phyloP scores from a whole-genome alignment of 768 basidiomycete species.

The Mycena chlorophos region DNA sequence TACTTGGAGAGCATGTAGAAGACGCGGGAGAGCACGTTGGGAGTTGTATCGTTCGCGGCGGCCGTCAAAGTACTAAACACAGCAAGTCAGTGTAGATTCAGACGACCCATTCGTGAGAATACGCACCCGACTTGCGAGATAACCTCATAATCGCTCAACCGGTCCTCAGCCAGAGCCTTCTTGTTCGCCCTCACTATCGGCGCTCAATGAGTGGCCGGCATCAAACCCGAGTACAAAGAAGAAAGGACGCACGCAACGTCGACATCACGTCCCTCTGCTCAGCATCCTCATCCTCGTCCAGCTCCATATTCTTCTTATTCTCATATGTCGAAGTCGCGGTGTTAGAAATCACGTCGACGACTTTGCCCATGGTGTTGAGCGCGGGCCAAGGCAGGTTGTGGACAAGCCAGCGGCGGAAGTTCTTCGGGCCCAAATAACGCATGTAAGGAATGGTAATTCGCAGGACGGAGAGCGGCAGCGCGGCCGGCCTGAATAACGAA shows the following conservation, averaged over 20 bases:
- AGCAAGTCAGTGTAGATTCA: neutral
- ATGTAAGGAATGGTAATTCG: slow-evolving; percentile 25
- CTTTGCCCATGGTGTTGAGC: slow-evolving; percentile 24
- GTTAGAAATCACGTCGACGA: slow-evolving; percentile 31
- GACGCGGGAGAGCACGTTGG: slow-evolving; percentile 25
- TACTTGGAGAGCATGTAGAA: slow-evolving; percentile 24
- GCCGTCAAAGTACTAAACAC: slow-evolving; percentile 25
- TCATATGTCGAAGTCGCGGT: slow-evolving; percentile 27
- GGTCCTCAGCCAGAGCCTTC: slow-evolving; percentile 18
- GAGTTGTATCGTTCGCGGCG: slow-evolving; percentile 29
- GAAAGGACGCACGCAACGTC: slow-evolving; percentile 28
- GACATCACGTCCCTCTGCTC: slow-evolving; percentile 36
- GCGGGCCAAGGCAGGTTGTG: slow-evolving; percentile 24
- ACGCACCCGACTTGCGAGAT: slow-evolving; percentile 27
- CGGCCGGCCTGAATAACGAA: slow-evolving; percentile 22
- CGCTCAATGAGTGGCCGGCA: too few relatives aligned
- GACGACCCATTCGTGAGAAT: neutral
- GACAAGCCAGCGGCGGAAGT: slow-evolving; percentile 28
- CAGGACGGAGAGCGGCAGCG: slow-evolving; percentile 24
- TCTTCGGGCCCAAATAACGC: slow-evolving; percentile 25
- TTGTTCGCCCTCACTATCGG: slow-evolving; percentile 26
- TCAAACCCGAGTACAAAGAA: neutral
- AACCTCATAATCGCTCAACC: slow-evolving; percentile 25
- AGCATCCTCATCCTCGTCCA: slow-evolving; percentile 24
- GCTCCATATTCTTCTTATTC: slow-evolving; percentile 28